Percentiles rank a stretch among this genome's conserved stretches.
Evolutionary conservation across 345 rosid genomes (phyloP).

Genomic region (Punica granatum): DNA sequence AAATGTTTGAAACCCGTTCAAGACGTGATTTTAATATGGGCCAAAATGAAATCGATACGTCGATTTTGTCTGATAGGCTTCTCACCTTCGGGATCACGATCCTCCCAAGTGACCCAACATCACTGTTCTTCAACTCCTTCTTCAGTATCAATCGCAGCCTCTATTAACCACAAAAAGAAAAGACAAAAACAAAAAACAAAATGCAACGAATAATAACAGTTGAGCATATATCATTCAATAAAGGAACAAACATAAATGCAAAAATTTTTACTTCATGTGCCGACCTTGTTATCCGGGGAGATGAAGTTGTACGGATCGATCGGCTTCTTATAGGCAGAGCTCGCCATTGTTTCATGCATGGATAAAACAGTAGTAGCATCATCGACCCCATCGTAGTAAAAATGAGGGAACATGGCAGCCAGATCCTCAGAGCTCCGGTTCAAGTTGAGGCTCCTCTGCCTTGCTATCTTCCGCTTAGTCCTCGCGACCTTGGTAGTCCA

Average conservation of each 20-base stretch:
- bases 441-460: constrained; percentile 35
- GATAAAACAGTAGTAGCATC: neutral
- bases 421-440: constrained; percentile 16
- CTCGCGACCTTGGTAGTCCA: constrained; percentile 46
- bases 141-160: constrained; percentile 46
- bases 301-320: constrained; percentile 27
- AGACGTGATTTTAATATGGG: too few species aligned
- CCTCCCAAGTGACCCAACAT: constrained; percentile 76
- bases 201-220: neutral
- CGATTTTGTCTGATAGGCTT: neutral
- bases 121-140: constrained; percentile 69
- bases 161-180: constrained; percentile 22
- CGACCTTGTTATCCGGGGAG: constrained; percentile 48
- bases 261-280: neutral
- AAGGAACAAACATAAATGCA: neutral
- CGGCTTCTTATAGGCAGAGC: neutral
- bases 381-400: neutral
- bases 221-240: neutral
- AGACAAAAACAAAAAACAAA: neutral
- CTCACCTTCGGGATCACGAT: constrained; percentile 87
- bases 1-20: too few species aligned
- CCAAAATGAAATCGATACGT: too few species aligned
- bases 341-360: neutral
- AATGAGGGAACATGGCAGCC: neutral
- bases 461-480: constrained; percentile 56